Percentiles rank a stretch among this genome's conserved stretches.
Evolutionary conservation across 139 green algal species (phyloP).

Genomic region (Coelastrella sp.): DNA sequence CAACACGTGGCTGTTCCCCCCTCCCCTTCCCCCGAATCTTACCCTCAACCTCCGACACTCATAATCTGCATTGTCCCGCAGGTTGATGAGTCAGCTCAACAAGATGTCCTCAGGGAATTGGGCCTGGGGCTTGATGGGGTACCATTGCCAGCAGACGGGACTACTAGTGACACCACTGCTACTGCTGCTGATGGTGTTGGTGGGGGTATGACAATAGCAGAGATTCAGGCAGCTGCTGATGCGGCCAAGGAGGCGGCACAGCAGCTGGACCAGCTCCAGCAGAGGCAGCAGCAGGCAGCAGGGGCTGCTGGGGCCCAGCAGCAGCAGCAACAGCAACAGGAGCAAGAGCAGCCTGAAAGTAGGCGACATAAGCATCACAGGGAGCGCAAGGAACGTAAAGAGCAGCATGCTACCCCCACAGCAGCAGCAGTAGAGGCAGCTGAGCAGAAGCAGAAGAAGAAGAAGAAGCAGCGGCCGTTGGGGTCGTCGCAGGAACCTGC

Average conservation of each 20-base stretch:
- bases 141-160: background rate
- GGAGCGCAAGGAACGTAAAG: background rate
- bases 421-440: background rate
- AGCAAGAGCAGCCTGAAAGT: background rate
- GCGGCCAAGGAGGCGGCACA: constrained; percentile 17
- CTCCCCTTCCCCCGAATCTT: no score
- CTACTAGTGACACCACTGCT: background rate
- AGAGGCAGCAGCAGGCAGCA: constrained; percentile 11
- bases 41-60: background rate
- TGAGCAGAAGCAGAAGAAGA: constrained; percentile 22
- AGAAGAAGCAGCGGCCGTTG: constrained; percentile 3
- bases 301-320: background rate
- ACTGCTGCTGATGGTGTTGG: background rate
- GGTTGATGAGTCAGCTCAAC: constrained; percentile 5
- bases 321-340: background rate
- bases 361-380: background rate
- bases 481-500: constrained; percentile 15
- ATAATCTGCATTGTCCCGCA: background rate
- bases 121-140: background rate
- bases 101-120: constrained; percentile 5
- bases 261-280: constrained; percentile 11
- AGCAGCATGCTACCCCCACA: background rate
- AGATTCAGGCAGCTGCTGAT: constrained; percentile 29
- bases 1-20: no score
- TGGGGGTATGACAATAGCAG: background rate